These are phyloP conservation scores for Trichoderma sp. DNA, from an alignment of 2,329 filamentous ascomycete genomes.

Conservation along the genomic window DNA sequence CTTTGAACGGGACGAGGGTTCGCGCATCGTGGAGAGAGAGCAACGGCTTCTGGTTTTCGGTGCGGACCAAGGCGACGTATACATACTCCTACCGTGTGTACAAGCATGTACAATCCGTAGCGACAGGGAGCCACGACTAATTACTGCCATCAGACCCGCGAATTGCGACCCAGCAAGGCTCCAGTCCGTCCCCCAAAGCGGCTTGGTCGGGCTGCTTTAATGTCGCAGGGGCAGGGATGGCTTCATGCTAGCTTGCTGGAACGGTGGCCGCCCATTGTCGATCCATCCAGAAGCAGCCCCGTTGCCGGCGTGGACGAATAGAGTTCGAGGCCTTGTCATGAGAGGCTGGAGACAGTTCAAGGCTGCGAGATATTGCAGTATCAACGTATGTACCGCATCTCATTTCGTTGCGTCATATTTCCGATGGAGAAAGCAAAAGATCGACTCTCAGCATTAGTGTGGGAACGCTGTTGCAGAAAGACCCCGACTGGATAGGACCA, in stretches of 20 bases:
- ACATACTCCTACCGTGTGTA: neutral
- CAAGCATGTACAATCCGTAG: constrained; percentile 10
- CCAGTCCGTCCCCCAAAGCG: constrained; percentile 15
- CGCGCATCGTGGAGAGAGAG: constrained; percentile 22
- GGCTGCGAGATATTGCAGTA: neutral
- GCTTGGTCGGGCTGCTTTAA: constrained; percentile 24
- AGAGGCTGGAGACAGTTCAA: constrained; percentile 1
- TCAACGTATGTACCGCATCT: neutral
- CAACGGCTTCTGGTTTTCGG: constrained; percentile 14
- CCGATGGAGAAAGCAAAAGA: constrained; percentile 20
- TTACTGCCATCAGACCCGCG: constrained; percentile 25
- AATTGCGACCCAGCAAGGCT: constrained; percentile 27
- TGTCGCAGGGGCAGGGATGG: constrained; percentile 26
- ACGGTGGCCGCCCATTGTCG: constrained; percentile 25
- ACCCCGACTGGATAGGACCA: neutral
- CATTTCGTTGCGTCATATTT: constrained; percentile 21
- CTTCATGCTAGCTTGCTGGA: constrained; percentile 21
- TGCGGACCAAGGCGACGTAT: constrained; percentile 23
- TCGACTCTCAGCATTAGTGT: constrained; percentile 21
- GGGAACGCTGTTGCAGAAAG: neutral
- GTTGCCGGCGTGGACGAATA: constrained; percentile 17
- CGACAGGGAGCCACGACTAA: constrained; percentile 28
- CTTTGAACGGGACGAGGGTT: constrained; percentile 12
- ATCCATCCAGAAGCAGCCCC: constrained; percentile 17
- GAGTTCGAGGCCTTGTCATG: constrained; percentile 18